A percentile compares a stretch with the other conserved stretches of the same genome.
phyloP scores from a whole-genome alignment of 1,139 yeast species.

The Diutina pseudorugosa region DNA sequence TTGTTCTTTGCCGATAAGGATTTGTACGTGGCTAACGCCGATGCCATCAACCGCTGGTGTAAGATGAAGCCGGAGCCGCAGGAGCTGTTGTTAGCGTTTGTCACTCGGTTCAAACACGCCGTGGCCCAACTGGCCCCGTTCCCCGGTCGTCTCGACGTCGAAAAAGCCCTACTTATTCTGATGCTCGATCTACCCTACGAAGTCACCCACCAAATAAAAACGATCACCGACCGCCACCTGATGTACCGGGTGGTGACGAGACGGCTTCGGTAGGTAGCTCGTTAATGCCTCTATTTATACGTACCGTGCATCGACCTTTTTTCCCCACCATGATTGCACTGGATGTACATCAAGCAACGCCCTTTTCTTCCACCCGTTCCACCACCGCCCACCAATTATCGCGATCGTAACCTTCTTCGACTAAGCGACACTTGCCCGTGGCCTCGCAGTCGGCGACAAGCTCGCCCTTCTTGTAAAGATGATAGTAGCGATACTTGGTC shows the following conservation, averaged over 20 bases:
- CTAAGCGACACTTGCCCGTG: constrained; percentile 52
- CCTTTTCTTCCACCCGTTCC: constrained; percentile 5
- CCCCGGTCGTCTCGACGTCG: neutral
- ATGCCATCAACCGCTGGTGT: neutral
- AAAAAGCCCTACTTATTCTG: neutral
- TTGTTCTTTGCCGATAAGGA: constrained; percentile 2
- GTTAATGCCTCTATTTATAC: neutral
- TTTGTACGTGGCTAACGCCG: neutral
- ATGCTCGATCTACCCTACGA: neutral
- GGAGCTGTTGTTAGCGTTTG: neutral
- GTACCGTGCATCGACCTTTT: neutral
- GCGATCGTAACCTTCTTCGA: constrained; percentile 73
- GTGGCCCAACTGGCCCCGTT: neutral
- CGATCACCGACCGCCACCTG: neutral
- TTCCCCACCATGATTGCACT: neutral
- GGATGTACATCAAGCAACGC: neutral
- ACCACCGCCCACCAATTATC: constrained; percentile 83
- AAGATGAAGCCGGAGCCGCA: neutral
- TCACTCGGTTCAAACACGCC: constrained; percentile 1
- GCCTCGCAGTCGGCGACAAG: constrained; percentile 49
- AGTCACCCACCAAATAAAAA: neutral
- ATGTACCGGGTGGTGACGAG: neutral
- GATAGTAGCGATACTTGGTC: constrained; percentile 78
- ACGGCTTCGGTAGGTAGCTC: neutral
- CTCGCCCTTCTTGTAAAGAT: constrained; percentile 76